Evolutionary conservation across 805 yeast genomes (phyloP).

Genomic region (Schwanniomyces yamadae): DNA sequence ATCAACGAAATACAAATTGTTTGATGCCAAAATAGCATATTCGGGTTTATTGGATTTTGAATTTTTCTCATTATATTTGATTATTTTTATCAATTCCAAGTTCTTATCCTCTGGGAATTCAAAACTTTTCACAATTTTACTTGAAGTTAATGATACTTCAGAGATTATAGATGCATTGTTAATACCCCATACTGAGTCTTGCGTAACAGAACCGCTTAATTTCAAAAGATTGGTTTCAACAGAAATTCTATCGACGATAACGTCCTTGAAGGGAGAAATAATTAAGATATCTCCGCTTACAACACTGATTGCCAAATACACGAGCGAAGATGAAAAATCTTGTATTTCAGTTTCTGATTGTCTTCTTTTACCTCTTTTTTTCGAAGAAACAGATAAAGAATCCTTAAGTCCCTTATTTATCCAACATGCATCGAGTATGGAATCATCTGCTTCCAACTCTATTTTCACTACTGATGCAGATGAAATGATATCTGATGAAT

Average conservation of each 20-base stretch:
- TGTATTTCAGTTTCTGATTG: constrained; percentile 5
- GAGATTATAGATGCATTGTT: constrained; percentile 12
- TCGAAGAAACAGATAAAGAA: constrained; percentile 6
- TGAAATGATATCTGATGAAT: constrained; percentile 11
- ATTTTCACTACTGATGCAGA: constrained; percentile 26
- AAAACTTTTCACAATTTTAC: constrained; percentile 17
- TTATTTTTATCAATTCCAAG: constrained; percentile 19
- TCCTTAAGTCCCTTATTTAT: constrained; percentile 8
- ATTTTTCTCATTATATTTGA: constrained; percentile 10
- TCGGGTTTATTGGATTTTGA: constrained; percentile 11
- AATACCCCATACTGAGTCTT: constrained; percentile 24
- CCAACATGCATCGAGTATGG: constrained; percentile 40
- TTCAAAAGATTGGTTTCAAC: constrained; percentile 20
- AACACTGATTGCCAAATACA: constrained; percentile 31
- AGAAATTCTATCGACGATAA: constrained; percentile 35
- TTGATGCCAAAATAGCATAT: constrained; percentile 22
- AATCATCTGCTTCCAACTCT: constrained; percentile 43
- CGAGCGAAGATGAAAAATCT: background rate
- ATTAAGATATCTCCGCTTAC: constrained; percentile 40
- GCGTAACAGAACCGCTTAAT: constrained; percentile 13
- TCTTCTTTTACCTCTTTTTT: constrained; percentile 25
- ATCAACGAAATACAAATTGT: constrained; percentile 29
- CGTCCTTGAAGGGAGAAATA: constrained; percentile 44
- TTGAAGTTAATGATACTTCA: constrained; percentile 28
- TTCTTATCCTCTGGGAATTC: constrained; percentile 21